Base-by-base conservation (phyloP, 2,329 filamentous ascomycete genomes). In the Sclerotinia minor region DNA sequence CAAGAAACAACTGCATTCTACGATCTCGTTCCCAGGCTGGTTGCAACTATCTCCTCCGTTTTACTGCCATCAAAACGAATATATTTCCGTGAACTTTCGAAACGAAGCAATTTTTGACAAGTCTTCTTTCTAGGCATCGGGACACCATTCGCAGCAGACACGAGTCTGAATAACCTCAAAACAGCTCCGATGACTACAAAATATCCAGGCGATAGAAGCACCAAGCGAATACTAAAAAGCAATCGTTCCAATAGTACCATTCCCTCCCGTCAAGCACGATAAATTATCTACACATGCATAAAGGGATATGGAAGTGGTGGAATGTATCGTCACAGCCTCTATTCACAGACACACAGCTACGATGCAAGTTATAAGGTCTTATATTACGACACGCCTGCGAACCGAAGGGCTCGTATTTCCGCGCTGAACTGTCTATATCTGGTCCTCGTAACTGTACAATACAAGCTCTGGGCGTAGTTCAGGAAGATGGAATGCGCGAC, bases 71-170 rank as follows among this genome's bases (percentile, higher is more conserved):
- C 7, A 24, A 5, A 7, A 24, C 9, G 1, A 13, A 15, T 11
- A 41, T 4, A 0, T 6, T 0, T 17, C 7, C 24, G n/a, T 57
- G 35, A 3, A 3, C 17, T 41, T 7, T 7, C 15, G 6, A n/a
- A 24, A 57, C n/a, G 13, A 0, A 38, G 2, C 54, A 13, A n/a
- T 24, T 38, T 0, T 41, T n/a, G 2, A 55, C 21, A 32, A 38
- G 21, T 3, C 17, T 38, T 24, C 3, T 38, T 5, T 7, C 15
- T 57, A 19, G 54, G n/a, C 13, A 44, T 0, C 13, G 7, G 35
- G 0, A 7, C 35, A 58, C 3, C 15, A 24, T 26, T 44, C 7
- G 11, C 11, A 6, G n/a, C n/a, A 58, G 11, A 26, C 3, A 7
- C 2, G 17, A 11, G 7, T 11, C 6, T 19, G n/a, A 26, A 15